A percentile compares a stretch with the other conserved stretches of the same genome.
phyloP scores from a whole-genome alignment of 257 asterid genomes.

The Misopates orontium region DNA sequence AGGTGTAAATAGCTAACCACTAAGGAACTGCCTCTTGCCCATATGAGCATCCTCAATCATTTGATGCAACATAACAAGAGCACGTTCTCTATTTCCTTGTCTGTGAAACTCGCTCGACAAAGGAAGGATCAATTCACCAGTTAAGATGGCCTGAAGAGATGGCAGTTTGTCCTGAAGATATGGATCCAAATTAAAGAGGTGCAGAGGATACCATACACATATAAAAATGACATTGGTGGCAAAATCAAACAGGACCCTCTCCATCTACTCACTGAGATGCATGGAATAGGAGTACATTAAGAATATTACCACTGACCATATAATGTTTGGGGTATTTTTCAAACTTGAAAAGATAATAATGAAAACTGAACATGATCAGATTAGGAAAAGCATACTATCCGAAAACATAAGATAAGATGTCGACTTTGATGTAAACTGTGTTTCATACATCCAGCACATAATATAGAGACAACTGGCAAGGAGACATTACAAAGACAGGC shows the following conservation, averaged over 20 bases:
- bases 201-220: slow-evolving; percentile 13
- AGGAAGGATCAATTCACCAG: slow-evolving; percentile 67
- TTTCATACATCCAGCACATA: not conserved
- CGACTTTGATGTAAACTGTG: not conserved
- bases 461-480: not conserved
- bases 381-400: not conserved
- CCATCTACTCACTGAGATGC: slow-evolving; percentile 13
- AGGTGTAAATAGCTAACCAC: slow-evolving; percentile 51
- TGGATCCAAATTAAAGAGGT: slow-evolving; percentile 29
- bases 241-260: slow-evolving; percentile 21
- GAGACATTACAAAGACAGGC: not conserved
- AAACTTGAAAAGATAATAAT: slow-evolving; percentile 11
- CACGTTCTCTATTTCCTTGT: slow-evolving; percentile 92
- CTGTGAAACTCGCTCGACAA: slow-evolving; percentile 63
- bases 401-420: slow-evolving; percentile 9
- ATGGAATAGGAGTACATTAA: slow-evolving; percentile 5
- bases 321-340: slow-evolving; percentile 1
- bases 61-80: slow-evolving; percentile 92
- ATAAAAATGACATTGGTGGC: slow-evolving; percentile 16
- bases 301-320: slow-evolving; percentile 15
- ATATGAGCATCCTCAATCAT: slow-evolving; percentile 99
- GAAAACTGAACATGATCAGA: not conserved
- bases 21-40: slow-evolving; percentile 96
- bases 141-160: slow-evolving; percentile 78
- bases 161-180: slow-evolving; percentile 73